Conservation (phyloP, 441 rosid genomes). For the Populus hybrid region DNA sequence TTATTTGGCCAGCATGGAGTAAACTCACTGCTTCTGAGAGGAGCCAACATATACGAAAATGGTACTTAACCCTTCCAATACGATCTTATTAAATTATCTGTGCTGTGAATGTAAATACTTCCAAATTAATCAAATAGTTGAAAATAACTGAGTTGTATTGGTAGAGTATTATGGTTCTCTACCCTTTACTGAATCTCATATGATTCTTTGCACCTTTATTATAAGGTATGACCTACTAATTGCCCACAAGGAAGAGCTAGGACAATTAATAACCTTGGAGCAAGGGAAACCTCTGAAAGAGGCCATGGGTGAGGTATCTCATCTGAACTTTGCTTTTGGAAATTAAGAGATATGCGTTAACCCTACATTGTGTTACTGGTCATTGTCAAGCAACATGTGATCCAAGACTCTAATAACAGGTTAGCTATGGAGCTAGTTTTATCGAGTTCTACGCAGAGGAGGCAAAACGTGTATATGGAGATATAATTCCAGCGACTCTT, state of each 20-base stretch:
- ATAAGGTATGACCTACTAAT: slow-evolving; percentile 77
- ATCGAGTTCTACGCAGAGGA: slow-evolving; percentile 94
- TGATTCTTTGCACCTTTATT: slow-evolving; percentile 17
- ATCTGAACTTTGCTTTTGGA: slow-evolving; percentile 21
- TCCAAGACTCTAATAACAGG: slow-evolving; percentile 45
- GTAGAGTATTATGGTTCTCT: background rate
- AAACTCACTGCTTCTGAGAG: slow-evolving; percentile 78
- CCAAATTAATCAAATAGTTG: slow-evolving; percentile 10
- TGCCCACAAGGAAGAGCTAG: slow-evolving; percentile 90
- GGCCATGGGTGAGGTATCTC: slow-evolving; percentile 85
- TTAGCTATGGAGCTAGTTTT: slow-evolving; percentile 82
- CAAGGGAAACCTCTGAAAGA: slow-evolving; percentile 96
- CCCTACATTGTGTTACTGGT: slow-evolving; percentile 13
- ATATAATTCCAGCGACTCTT: slow-evolving; percentile 76
- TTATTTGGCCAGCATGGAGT: slow-evolving; percentile 74
- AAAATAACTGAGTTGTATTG: background rate
- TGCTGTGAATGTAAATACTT: background rate
- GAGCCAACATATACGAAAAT: slow-evolving; percentile 69
- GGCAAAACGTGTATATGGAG: slow-evolving; percentile 94
- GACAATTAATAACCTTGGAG: slow-evolving; percentile 91
- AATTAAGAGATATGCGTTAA: slow-evolving; percentile 18
- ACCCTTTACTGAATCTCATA: background rate
- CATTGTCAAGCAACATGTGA: slow-evolving; percentile 21
- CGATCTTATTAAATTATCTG: background rate
- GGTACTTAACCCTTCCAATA: slow-evolving; percentile 41